A percentile compares a stretch with the other conserved stretches of the same genome.
Evolutionary conservation across 2,329 filamentous ascomycete species (phyloP).

Genomic region (Fusarium verrucosum): DNA sequence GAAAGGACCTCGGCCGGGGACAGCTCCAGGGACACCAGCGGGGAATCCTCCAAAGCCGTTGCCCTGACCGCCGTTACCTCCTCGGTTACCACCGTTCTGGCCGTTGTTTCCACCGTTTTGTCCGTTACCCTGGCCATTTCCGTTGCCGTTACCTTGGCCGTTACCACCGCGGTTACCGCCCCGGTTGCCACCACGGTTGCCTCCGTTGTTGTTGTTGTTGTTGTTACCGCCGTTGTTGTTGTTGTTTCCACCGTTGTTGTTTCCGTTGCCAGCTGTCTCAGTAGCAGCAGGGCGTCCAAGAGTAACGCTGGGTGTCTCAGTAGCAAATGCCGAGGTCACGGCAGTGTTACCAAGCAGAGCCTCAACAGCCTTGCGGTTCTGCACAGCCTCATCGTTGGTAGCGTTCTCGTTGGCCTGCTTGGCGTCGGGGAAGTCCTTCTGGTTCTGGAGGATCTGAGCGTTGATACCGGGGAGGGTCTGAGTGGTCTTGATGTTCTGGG

Average conservation of each 20-base stretch:
- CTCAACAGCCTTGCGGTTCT: slow-evolving; percentile 52
- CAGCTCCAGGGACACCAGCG: no score
- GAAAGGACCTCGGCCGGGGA: background rate
- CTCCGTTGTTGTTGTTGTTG: background rate
- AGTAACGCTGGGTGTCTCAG: slow-evolving; percentile 47
- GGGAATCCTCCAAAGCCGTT: no score
- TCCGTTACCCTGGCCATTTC: background rate
- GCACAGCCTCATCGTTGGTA: slow-evolving; percentile 42
- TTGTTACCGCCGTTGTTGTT: slow-evolving; percentile 2
- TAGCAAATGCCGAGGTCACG: slow-evolving; percentile 45
- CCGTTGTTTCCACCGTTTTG: background rate
- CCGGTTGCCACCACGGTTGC: background rate
- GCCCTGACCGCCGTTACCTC: background rate
- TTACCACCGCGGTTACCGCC: background rate
- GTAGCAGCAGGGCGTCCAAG: slow-evolving; percentile 22
- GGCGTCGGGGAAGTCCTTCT: slow-evolving; percentile 57
- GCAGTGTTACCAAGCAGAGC: slow-evolving; percentile 48
- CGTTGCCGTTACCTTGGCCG: background rate
- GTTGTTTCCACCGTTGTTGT: slow-evolving; percentile 8
- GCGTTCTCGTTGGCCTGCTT: slow-evolving; percentile 56
- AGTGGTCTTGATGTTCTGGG: slow-evolving; percentile 57
- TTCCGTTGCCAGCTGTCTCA: background rate
- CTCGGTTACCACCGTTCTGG: background rate
- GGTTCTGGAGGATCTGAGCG: slow-evolving; percentile 60
- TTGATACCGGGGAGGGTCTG: slow-evolving; percentile 57